These are phyloP conservation scores for Aphanocladium album DNA, from an alignment of 2,329 filamentous ascomycete species.

Conservation along the genomic window DNA sequence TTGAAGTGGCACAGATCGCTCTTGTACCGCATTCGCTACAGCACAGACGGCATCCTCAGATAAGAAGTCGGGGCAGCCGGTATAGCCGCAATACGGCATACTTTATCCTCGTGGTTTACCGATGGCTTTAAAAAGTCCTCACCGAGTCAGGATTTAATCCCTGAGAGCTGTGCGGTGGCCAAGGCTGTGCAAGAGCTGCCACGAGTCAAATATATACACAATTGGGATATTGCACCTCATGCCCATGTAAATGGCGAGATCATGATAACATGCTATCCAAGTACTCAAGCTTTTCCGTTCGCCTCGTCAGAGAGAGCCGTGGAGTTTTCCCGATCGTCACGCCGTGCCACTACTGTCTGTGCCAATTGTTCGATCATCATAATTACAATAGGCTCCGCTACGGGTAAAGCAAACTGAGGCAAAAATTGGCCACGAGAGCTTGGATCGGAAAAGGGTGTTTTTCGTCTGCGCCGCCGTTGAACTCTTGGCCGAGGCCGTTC, in stretches of 20 bases:
- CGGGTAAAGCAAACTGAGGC: neutral
- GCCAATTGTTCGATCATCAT: neutral
- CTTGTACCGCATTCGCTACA: neutral
- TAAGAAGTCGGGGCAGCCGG: constrained; percentile 1
- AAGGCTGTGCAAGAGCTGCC: neutral
- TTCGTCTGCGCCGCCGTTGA: neutral
- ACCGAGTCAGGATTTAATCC: constrained; percentile 1
- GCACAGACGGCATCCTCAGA: neutral
- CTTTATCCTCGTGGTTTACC: neutral
- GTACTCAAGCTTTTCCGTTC: too few species aligned
- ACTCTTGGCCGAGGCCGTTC: constrained; percentile 8
- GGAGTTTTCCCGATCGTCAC: neutral
- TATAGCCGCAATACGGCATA: constrained; percentile 2
- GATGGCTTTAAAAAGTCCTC: neutral
- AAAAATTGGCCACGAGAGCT: neutral
- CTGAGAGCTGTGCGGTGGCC: neutral
- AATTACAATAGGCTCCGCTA: neutral
- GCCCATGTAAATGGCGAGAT: neutral
- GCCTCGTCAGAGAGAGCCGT: neutral
- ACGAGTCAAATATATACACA: neutral
- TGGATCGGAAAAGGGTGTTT: neutral
- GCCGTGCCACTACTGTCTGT: neutral
- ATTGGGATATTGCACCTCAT: neutral
- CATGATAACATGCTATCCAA: neutral
- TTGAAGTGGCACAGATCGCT: constrained; percentile 3